These are phyloP conservation scores for Nakazawaea pomicola DNA, from an alignment of 805 yeast genomes.

Conservation along the genomic window DNA sequence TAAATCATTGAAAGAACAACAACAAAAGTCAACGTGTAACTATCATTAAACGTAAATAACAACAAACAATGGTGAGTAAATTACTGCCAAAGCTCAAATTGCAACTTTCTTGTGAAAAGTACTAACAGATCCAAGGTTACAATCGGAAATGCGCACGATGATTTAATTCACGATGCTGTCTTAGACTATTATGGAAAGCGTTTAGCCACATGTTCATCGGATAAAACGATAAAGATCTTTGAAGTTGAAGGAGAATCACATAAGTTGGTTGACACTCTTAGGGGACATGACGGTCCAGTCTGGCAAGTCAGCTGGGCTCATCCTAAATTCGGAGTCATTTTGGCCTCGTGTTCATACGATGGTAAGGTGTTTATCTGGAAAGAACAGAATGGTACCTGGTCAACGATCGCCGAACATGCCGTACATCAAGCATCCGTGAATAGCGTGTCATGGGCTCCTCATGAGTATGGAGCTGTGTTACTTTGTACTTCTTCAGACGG, in stretches of 20 bases:
- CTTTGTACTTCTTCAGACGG: slow-evolving; percentile 94
- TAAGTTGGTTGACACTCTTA: slow-evolving; percentile 74
- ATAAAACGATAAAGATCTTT: slow-evolving; percentile 90
- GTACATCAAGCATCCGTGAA: slow-evolving; percentile 93
- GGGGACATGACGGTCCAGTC: slow-evolving; percentile 96
- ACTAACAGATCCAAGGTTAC: slow-evolving; percentile 50
- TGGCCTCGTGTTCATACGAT: slow-evolving; percentile 93
- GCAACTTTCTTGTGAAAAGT: too few relatives aligned
- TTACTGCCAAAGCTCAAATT: slow-evolving; percentile 38
- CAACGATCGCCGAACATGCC: slow-evolving; percentile 78
- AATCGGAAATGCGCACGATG: slow-evolving; percentile 87
- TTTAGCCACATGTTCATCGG: slow-evolving; percentile 94
- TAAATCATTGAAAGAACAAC: background rate
- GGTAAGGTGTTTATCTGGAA: slow-evolving; percentile 95
- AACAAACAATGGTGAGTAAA: slow-evolving; percentile 3
- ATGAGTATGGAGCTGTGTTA: slow-evolving; percentile 89
- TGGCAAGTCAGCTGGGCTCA: slow-evolving; percentile 99
- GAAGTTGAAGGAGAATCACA: slow-evolving; percentile 85
- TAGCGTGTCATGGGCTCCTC: slow-evolving; percentile 95
- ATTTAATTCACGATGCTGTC: slow-evolving; percentile 93
- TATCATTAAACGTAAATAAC: background rate
- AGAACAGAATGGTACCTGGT: slow-evolving; percentile 87
- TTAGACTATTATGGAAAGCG: slow-evolving; percentile 95
- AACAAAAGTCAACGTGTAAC: slow-evolving; percentile 1
- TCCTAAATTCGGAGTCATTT: slow-evolving; percentile 92